Evolutionary conservation across 441 rosid genomes (phyloP), one percentile per base, ranked within the genome.

Genomic region (Lepidium campestre): DNA sequence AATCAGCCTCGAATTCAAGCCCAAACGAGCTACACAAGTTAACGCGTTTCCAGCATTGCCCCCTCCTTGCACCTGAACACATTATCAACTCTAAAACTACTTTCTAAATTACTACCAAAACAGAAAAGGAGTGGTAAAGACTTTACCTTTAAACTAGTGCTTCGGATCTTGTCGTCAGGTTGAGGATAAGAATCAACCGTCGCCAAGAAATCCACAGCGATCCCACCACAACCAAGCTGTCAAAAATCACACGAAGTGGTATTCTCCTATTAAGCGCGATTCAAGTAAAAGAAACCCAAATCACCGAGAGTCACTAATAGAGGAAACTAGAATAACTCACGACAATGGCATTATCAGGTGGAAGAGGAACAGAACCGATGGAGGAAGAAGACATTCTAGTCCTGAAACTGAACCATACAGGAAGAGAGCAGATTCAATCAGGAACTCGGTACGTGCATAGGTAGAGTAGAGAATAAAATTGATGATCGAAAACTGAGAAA

Each of bases 101-200:
- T 50, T n/a, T 12, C 31, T 39, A 53, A 49, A 18, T 52, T 44
- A 11, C 35, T 34, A 15, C 5, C 29, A 42, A 25, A 49, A 10
- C 0, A 42, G n/a, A 20, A 64, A 10, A 39, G 31, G 1, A 20
- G 31, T 4, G 0, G 52, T 0, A 11, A 29, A 31, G 17, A 29
- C n/a, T 13, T 29, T 19, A 83, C 97, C 92, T 83, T 78, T 29
- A 85, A 77, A 77, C 89, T 80, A 15, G 87, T 88, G 80, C 82
- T 80, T 71, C 95, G 75, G 79, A 86, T 88, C 83, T 90, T 90
- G 34, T 90, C 93, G 22, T 90, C 93, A 3, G 93, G 95, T 20
- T 83, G 77, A 44, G 95, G 95, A 74, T 71, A 88, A 69, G 86
- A 64, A 67, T 85, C 79, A 20, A 90, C 90, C 1, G 85, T 76